phyloP scores from a whole-genome alignment of 306 rosid genomes.

The Arachis hypogaea region DNA sequence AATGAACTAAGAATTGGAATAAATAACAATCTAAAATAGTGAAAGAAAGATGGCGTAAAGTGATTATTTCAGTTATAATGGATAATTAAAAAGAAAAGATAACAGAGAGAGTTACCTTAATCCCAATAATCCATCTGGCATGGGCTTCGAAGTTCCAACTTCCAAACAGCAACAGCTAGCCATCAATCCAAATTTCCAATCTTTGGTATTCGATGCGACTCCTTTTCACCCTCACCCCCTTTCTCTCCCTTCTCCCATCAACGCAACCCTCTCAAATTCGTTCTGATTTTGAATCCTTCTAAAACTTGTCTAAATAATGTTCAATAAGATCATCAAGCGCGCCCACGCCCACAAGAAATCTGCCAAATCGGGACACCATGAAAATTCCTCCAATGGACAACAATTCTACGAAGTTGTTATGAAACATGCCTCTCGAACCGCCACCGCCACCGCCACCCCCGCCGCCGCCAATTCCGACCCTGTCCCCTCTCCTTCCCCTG shows the following conservation, averaged over 20 bases:
- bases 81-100: too few species aligned
- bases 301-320: slow-evolving; percentile 41
- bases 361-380: slow-evolving; percentile 49
- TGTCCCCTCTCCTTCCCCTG: not conserved
- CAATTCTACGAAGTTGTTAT: slow-evolving; percentile 52
- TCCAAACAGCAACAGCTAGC: too few species aligned
- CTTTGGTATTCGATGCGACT: not conserved
- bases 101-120: too few species aligned
- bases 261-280: too few species aligned
- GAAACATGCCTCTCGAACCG: slow-evolving; percentile 62
- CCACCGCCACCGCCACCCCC: slow-evolving; percentile 38
- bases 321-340: slow-evolving; percentile 66
- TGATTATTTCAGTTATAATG: too few species aligned
- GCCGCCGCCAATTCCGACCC: slow-evolving; percentile 41
- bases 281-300: not conserved
- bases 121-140: too few species aligned
- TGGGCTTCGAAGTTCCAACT: too few species aligned
- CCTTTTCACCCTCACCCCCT: not conserved
- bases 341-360: slow-evolving; percentile 49
- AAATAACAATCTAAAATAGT: too few species aligned
- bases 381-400: slow-evolving; percentile 32
- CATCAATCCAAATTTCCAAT: too few species aligned
- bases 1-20: too few species aligned
- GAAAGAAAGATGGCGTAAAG: too few species aligned
- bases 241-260: slow-evolving; percentile 25